Base-by-base conservation (phyloP, 495 filamentous ascomycete species). In the Penicillium maclennaniae region DNA sequence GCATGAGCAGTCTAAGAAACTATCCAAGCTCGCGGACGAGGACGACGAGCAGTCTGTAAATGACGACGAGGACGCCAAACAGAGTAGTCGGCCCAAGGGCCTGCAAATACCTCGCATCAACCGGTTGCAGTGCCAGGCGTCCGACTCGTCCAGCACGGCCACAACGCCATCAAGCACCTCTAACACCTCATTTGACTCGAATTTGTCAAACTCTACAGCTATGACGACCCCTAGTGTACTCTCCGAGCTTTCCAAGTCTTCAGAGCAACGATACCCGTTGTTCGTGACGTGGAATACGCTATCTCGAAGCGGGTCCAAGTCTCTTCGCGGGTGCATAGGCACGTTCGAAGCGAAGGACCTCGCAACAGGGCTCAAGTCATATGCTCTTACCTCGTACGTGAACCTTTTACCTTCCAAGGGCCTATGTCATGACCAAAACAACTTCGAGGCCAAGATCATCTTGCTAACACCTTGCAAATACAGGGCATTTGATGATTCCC, bases 251-350 rank as follows among this genome's bases (percentile, higher is more conserved):
- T 31, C 44, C 60, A 49, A 66, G 60, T 49, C 61, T n/a, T 20
- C 40, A 3, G 54, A 69, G 38, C 65, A 61, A 40, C 59, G 56
- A 38, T 70, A 75, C 52, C 93, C 93, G 6, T 77, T 98, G 14
- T 98, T 98, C 67, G 88, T 98, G 14, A 97, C 93, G 0, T 98
- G 95, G 93, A 95, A 96, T 68, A 88, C 81, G 1, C 47, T 88
- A 25, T 83, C 81, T 4, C 75, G 75, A 21, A 78, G 79, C 51
- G 82, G 80, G 15, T 67, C 78, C 49, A 85, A 83, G 58, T 82
- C 79, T 31, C 79, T 98, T 15, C 87, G 93, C 43, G 93, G 93
- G 27, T 98, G 93, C 77, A 98, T 98, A 61, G 93, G 93, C 56
- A 98, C 93, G 0, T 97, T 97, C 64, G 91, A 93, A 52, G 66